Percentiles rank a stretch among this genome's conserved stretches.
Conservation (phyloP, 306 rosid species). For the Malus fusca region DNA sequence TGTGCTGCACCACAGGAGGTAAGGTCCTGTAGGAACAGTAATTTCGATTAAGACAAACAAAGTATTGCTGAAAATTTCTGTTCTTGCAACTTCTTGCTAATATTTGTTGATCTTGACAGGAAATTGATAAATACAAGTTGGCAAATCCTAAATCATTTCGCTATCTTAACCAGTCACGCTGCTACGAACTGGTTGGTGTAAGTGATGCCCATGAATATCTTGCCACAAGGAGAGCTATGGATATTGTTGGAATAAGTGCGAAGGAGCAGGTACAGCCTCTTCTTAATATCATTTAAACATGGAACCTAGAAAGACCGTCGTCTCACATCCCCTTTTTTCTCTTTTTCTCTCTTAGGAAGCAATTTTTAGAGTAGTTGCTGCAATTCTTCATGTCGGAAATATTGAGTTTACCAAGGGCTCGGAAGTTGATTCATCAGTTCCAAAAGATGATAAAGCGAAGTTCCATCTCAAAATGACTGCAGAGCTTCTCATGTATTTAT, state of each 20-base stretch:
- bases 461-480: constrained; percentile 80
- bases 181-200: constrained; percentile 73
- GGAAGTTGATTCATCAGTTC: constrained; percentile 84
- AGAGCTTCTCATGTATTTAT: constrained; percentile 85
- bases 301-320: constrained; percentile 8
- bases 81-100: constrained; percentile 18
- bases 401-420: constrained; percentile 74
- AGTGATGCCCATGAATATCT: constrained; percentile 92
- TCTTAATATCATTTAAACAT: constrained; percentile 12
- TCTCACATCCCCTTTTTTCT: constrained; percentile 23
- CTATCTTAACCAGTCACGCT: constrained; percentile 93
- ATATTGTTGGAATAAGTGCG: constrained; percentile 84
- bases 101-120: constrained; percentile 48
- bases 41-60: background rate
- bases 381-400: constrained; percentile 91
- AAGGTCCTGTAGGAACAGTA: constrained; percentile 17
- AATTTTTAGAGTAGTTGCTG: constrained; percentile 91
- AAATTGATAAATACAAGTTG: constrained; percentile 88
- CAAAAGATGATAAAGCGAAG: constrained; percentile 80
- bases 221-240: constrained; percentile 99
- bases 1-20: constrained; percentile 99
- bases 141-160: constrained; percentile 82
- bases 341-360: constrained; percentile 63
- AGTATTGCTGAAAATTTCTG: constrained; percentile 3
- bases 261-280: constrained; percentile 76